A percentile compares a stretch with the other conserved stretches of the same genome.
Evolutionary conservation across 2,329 filamentous ascomycete genomes (phyloP).

Genomic region (Hymenoscyphus fraxineus): DNA sequence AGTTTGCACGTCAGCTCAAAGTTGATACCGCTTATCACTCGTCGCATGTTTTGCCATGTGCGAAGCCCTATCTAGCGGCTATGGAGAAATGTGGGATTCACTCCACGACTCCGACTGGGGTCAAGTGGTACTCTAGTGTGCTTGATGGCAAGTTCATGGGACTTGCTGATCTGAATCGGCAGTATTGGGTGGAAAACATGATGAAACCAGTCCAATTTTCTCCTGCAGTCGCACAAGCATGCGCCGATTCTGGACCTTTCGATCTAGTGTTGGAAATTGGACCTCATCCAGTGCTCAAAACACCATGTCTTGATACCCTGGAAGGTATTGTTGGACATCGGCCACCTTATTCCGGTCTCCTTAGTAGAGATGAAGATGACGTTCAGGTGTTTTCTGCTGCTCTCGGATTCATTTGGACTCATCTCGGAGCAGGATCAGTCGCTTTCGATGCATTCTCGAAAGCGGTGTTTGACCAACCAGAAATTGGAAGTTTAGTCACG

Average conservation of each 20-base stretch:
- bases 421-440: neutral
- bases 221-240: slow-evolving; percentile 12
- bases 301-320: slow-evolving; percentile 11
- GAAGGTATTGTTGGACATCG: slow-evolving; percentile 7
- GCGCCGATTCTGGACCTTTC: slow-evolving; percentile 4
- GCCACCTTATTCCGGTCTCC: slow-evolving; percentile 17
- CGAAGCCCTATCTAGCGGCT: slow-evolving; percentile 16
- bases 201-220: slow-evolving; percentile 40
- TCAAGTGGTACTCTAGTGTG: slow-evolving; percentile 35
- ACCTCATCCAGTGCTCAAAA: slow-evolving; percentile 10
- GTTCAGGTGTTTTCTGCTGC: slow-evolving; percentile 8
- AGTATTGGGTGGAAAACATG: slow-evolving; percentile 39
- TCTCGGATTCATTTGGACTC: neutral
- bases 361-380: slow-evolving; percentile 13
- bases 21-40: slow-evolving; percentile 31
- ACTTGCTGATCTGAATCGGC: slow-evolving; percentile 6
- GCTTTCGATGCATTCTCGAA: too few relatives aligned
- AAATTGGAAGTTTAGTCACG: too few relatives aligned
- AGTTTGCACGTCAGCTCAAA: slow-evolving; percentile 20
- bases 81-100: slow-evolving; percentile 12
- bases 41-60: slow-evolving; percentile 22
- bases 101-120: slow-evolving; percentile 33
- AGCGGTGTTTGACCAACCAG: too few relatives aligned
- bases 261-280: slow-evolving; percentile 10
- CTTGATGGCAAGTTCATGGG: neutral